phyloP scores from a whole-genome alignment of 495 filamentous ascomycete species.

The Daldinia bambusicola region DNA sequence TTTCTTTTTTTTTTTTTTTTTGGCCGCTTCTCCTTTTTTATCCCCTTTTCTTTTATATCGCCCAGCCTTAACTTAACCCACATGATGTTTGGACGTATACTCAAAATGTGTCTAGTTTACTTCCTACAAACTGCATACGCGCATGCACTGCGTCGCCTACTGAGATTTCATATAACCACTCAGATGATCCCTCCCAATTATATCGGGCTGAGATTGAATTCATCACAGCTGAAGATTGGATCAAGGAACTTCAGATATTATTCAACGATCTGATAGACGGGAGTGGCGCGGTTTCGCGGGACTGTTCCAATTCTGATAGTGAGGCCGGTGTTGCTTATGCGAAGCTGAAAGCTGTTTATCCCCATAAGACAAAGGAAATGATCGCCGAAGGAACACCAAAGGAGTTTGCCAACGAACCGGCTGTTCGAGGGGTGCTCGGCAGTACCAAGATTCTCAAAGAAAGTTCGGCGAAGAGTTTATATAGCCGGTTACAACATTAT shows the following conservation, averaged over 20 bases:
- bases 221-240: slow-evolving; percentile 66
- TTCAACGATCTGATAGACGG: slow-evolving; percentile 65
- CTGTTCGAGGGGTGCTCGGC: slow-evolving; percentile 61
- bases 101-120: slow-evolving; percentile 37
- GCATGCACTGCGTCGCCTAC: slow-evolving; percentile 74
- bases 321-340: slow-evolving; percentile 69
- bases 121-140: slow-evolving; percentile 55
- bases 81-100: background rate
- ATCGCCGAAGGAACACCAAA: slow-evolving; percentile 52
- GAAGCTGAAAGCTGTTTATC: slow-evolving; percentile 74
- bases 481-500: slow-evolving; percentile 41
- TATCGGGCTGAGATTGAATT: slow-evolving; percentile 75
- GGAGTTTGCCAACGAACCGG: slow-evolving; percentile 50
- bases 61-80: too few relatives aligned
- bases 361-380: slow-evolving; percentile 62
- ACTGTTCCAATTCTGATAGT: slow-evolving; percentile 56
- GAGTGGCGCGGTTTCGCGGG: slow-evolving; percentile 54
- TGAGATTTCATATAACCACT: slow-evolving; percentile 70
- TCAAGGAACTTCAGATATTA: slow-evolving; percentile 62
- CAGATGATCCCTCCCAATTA: slow-evolving; percentile 53
- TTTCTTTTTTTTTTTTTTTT: background rate
- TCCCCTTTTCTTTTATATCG: background rate
- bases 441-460: slow-evolving; percentile 55
- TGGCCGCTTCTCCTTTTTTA: background rate
- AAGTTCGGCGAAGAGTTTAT: slow-evolving; percentile 42